Evolutionary conservation across 2,329 filamentous ascomycete genomes (phyloP), one percentile per base, ranked within the genome.

Genomic region (Dryadomyces quercus-mongolicae): DNA sequence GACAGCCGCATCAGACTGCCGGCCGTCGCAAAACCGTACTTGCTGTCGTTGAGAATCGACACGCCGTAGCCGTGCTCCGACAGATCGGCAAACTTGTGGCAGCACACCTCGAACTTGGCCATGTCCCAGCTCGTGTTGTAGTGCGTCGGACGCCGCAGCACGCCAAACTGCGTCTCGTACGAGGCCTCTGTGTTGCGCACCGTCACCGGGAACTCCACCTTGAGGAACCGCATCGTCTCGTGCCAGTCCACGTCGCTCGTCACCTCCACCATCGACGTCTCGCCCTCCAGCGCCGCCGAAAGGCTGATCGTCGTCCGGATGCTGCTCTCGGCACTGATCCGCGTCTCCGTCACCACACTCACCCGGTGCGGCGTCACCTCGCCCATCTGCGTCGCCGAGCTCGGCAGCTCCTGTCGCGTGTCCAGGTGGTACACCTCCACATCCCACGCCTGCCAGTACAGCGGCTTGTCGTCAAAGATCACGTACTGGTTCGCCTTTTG

Each of bases 361-460:
- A 91, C 90, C 55, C 84, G 81, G 67, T 94, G 84, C 1, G 84
- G 74, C 56, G 84, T 84, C 54, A 78, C 71, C 63, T 93, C 88
- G 42, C 80, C 72, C 55, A 97, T 84, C 58, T 74, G 77, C 13
- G 88, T 89, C 60, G 82, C 76, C 58, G 80, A 77, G 18, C 83
- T 79, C 6, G 77, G 66, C 15, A 98, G 76, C 66, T 92, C 86
- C 65, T 86, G 80, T 55, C 90, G 83, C 2, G 90, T 93, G 54
- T 94, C 83, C 25, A 97, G 79, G 63, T 98, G 93, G 71, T 85
- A 98, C 31, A 97, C 91, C 69, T 98, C 93, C 6, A 97, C 92
- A 67, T 98, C 92, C 91, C 92, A 95, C 2, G 90, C 91, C 70
- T 96, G 88, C 91, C 90, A 97, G 73, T 94, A 95, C 22, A 96